phyloP scores from a whole-genome alignment of 2,329 filamentous ascomycete species.

The Colletotrichum sp. region DNA sequence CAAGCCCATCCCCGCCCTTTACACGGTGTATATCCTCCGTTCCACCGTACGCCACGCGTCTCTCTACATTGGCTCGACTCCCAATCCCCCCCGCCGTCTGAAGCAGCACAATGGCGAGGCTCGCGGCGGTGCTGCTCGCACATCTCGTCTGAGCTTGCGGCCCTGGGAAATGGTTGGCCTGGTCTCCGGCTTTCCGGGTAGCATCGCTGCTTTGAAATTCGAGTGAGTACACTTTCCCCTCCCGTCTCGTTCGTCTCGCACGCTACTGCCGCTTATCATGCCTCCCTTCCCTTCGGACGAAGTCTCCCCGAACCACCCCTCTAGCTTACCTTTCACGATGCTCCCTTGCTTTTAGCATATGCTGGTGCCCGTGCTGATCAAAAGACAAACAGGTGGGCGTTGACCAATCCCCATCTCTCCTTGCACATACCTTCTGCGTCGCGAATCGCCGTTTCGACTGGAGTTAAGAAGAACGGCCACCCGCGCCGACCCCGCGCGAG shows the following conservation, averaged over 20 bases:
- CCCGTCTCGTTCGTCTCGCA: neutral
- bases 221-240: constrained; percentile 60
- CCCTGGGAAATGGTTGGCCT: constrained; percentile 93
- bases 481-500: constrained; percentile 63
- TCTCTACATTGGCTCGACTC: constrained; percentile 91
- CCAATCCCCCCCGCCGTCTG: constrained; percentile 82
- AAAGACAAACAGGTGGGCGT: constrained; percentile 75
- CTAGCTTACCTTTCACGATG: neutral
- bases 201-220: constrained; percentile 89
- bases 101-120: constrained; percentile 89
- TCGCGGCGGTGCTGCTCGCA: constrained; percentile 82
- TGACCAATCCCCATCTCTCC: constrained; percentile 84
- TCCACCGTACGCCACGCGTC: constrained; percentile 76
- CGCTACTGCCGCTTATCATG: neutral
- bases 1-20: constrained; percentile 81
- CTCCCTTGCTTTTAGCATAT: neutral
- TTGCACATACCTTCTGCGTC: constrained; percentile 74
- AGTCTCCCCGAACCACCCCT: neutral
- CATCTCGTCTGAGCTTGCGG: constrained; percentile 68
- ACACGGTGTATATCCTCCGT: constrained; percentile 90
- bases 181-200: constrained; percentile 87
- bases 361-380: neutral
- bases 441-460: constrained; percentile 59
- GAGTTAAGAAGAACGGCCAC: constrained; percentile 56
- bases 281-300: constrained; percentile 4